These are phyloP conservation scores for Solanum paucissectum DNA, from an alignment of 257 asterid species.

Conservation along the genomic window DNA sequence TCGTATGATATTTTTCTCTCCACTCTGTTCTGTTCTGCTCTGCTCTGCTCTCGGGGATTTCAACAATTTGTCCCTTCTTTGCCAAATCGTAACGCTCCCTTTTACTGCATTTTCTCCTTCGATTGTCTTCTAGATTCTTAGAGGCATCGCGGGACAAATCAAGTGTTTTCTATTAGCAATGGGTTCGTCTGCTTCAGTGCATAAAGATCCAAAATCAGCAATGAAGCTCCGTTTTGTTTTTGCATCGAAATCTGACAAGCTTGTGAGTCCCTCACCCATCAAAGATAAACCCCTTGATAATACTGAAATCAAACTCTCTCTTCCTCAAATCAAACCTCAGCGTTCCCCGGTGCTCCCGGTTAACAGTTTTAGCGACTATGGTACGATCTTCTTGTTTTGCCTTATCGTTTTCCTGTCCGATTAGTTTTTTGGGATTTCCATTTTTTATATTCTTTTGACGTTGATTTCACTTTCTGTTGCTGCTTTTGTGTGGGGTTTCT, in stretches of 20 bases:
- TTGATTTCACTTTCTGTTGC: neutral
- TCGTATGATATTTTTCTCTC: neutral
- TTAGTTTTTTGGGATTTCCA: neutral
- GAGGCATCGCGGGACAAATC: neutral
- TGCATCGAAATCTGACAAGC: conserved; percentile 33
- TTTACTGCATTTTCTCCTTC: neutral
- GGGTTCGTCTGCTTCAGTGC: conserved; percentile 36
- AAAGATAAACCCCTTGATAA: conserved; percentile 20
- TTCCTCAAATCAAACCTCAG: conserved; percentile 23
- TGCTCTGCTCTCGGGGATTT: neutral
- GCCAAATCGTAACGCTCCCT: conserved; percentile 1
- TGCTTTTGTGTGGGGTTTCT: neutral
- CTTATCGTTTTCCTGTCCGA: neutral
- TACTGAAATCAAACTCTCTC: neutral
- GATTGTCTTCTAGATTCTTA: neutral
- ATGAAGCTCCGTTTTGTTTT: conserved; percentile 27
- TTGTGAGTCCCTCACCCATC: conserved; percentile 44
- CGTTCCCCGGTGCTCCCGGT: conserved; percentile 9
- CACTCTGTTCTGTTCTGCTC: neutral
- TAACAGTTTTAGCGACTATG: conserved; percentile 10
- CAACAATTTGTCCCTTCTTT: neutral
- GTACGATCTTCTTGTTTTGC: conserved; percentile 1
- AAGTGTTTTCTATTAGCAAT: neutral
- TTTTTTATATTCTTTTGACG: neutral
- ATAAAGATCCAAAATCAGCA: conserved; percentile 26